Evolutionary conservation across 148 eudicot species (phyloP), one percentile per base, ranked within the genome.

Genomic region (Cornus florida): DNA sequence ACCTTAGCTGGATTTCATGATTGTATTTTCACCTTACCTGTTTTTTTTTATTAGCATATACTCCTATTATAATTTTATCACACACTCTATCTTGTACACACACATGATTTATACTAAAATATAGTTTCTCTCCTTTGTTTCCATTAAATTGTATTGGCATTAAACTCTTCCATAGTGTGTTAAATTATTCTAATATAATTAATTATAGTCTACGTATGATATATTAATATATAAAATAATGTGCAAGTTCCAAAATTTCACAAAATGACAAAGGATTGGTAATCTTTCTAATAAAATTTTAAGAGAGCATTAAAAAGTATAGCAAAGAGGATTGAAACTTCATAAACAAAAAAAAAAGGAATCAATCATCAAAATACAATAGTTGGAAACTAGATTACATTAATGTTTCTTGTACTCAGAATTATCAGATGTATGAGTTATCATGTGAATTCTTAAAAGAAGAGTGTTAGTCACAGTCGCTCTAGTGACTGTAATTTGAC

Each of bases 1-100:
- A 10, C 57, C 74, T 71, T 71, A 46, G 74, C 74, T 71, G 74
- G 56, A n/a, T 12, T 71, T 71, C 32, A 71, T 71, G 0, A 71
- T 71, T 71, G 33, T 17, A 71, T 71, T 1, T 4, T 41, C 33
- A 70, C 13, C 75, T 72, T 24, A 48, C 35, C 39, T 72, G 75
- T 53, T 72, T 22, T 50, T 22, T 50, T 7, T 50, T 20, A 53
- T 24, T 24, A 24, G 19, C 64, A 48, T 16, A 72, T 71, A n/a
- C n/a, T n/a, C n/a, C n/a, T n/a, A 6, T 13, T 72, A 19, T 22
- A 46, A 17, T 72, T 23, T 17, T 72, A 28, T 28, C 20, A 24
- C 33, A 48, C 33, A 10, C 56, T 57, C 11, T n/a, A n/a, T 57
- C 17, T 2, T 57, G 64, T 57, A 41, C 38, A 35, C 5, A 2